Evolutionary conservation across 2,329 filamentous ascomycete species (phyloP).

Genomic region (Diaporthe ilicicola): DNA sequence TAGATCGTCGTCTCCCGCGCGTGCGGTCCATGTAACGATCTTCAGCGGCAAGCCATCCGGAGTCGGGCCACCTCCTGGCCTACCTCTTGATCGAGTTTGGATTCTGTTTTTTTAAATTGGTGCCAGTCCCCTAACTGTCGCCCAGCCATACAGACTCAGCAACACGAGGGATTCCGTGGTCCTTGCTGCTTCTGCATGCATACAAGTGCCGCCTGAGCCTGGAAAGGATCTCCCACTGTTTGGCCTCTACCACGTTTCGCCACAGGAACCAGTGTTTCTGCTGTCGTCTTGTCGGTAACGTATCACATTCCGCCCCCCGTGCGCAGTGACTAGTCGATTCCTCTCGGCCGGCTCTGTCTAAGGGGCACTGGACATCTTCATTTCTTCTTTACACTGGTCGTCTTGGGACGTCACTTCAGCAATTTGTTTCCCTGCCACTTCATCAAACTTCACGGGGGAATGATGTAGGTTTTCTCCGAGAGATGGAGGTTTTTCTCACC

Average conservation of each 20-base stretch:
- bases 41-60: neutral
- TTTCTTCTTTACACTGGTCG: neutral
- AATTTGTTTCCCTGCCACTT: neutral
- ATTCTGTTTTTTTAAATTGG: neutral
- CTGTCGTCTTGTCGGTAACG: neutral
- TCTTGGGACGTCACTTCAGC: neutral
- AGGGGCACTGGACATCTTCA: neutral
- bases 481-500: neutral
- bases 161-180: neutral
- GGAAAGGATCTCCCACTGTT: neutral
- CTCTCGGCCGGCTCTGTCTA: neutral
- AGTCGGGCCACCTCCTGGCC: neutral
- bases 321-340: neutral
- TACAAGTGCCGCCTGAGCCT: neutral
- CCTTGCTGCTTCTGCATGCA: neutral
- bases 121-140: neutral
- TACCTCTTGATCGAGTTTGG: neutral
- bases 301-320: neutral
- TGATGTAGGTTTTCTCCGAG: neutral
- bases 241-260: constrained; percentile 11
- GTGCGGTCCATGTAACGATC: neutral
- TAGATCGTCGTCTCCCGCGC: neutral
- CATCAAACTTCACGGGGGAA: neutral
- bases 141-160: neutral
- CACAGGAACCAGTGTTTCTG: neutral